These are phyloP conservation scores for Zychaea mexicana DNA, from an alignment of 371 early-diverging fungal genomes.

Conservation along the genomic window DNA sequence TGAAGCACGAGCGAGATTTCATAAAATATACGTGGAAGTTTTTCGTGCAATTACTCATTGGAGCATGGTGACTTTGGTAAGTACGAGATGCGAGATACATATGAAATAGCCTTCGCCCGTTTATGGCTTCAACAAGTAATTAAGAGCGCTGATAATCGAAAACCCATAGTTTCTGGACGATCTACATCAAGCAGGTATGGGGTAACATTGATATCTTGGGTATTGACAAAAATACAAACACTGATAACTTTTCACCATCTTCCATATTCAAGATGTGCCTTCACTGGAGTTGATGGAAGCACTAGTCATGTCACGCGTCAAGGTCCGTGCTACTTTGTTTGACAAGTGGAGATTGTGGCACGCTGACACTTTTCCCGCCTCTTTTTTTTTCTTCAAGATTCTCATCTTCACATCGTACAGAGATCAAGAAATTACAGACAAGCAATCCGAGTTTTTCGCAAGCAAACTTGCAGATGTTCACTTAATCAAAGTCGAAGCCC, in stretches of 20 bases:
- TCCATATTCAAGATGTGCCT: constrained; percentile 28
- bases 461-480: constrained; percentile 32
- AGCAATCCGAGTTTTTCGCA: constrained; percentile 14
- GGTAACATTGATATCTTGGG: too few species aligned
- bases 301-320: constrained; percentile 31
- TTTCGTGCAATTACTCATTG: constrained; percentile 40
- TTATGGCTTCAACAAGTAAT: neutral
- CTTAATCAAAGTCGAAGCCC: constrained; percentile 25
- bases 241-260: too few species aligned
- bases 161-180: constrained; percentile 43
- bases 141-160: neutral
- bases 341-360: too few species aligned
- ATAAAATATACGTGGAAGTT: constrained; percentile 43
- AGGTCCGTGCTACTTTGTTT: too few species aligned
- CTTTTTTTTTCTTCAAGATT: too few species aligned
- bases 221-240: too few species aligned
- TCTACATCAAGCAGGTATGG: constrained; percentile 40
- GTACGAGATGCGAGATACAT: neutral
- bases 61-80: constrained; percentile 46
- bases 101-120: neutral
- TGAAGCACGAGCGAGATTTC: constrained; percentile 42
- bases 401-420: constrained; percentile 37
- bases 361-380: too few species aligned
- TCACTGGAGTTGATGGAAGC: constrained; percentile 45
- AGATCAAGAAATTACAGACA: constrained; percentile 30